phyloP scores from a whole-genome alignment of 2,329 filamentous ascomycete genomes.

The Alternaria arborescens region DNA sequence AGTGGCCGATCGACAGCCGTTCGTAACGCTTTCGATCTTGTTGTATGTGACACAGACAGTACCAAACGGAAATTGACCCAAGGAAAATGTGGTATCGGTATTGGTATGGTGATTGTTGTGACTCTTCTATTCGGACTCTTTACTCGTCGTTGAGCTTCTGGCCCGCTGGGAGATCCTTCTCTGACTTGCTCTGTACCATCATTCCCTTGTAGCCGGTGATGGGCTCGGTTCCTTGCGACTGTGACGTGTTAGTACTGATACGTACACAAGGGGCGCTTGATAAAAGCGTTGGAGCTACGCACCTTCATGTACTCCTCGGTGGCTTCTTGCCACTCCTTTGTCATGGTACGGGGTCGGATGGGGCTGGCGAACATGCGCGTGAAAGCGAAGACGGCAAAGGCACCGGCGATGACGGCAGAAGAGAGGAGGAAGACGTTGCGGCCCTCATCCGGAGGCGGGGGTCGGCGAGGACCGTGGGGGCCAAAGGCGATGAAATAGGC shows the following conservation, averaged over 20 bases:
- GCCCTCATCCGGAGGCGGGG: conserved; percentile 82
- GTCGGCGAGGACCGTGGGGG: conserved; percentile 89
- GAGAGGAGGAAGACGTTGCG: conserved; percentile 81
- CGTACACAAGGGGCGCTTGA: background rate
- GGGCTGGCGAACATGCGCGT: conserved; percentile 75
- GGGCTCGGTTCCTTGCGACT: conserved; percentile 50
- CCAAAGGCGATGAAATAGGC: conserved; percentile 99
- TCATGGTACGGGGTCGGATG: conserved; percentile 82
- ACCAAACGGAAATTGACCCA: conserved; percentile 49
- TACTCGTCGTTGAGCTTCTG: conserved; percentile 47
- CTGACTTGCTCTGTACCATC: conserved; percentile 51
- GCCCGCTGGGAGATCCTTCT: conserved; percentile 37
- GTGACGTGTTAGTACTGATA: conserved; percentile 28
- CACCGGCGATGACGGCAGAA: conserved; percentile 70
- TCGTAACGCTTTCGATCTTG: conserved; percentile 36
- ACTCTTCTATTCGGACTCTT: conserved; percentile 29
- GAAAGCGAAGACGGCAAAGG: conserved; percentile 74
- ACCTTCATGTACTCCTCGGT: conserved; percentile 95
- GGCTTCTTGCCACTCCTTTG: conserved; percentile 95
- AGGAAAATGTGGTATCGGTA: conserved; percentile 47
- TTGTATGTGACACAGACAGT: conserved; percentile 47
- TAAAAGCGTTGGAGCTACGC: conserved; percentile 48
- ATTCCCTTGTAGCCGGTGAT: conserved; percentile 53
- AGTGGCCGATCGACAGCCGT: conserved; percentile 38
- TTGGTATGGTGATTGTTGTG: conserved; percentile 40